Conservation (phyloP, 495 filamentous ascomycete species). For the Hypomontagnella monticulosa region DNA sequence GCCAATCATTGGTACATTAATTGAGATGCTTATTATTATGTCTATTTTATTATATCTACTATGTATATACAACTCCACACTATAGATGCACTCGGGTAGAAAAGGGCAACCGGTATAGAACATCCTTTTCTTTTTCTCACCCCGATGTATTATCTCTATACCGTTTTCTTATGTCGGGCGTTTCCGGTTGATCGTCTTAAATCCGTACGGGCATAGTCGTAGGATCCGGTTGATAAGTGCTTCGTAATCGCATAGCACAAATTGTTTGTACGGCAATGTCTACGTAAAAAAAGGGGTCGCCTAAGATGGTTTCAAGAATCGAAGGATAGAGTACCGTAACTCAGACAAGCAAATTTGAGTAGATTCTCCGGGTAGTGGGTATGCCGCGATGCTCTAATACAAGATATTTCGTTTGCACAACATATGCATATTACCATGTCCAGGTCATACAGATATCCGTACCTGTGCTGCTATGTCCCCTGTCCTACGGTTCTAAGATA, state of each 20-base stretch:
- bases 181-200: slow-evolving; percentile 28
- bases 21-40: background rate
- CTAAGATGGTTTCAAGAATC: background rate
- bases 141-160: background rate
- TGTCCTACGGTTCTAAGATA: background rate
- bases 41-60: background rate
- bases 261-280: slow-evolving; percentile 3
- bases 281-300: background rate
- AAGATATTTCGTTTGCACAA: too few relatives aligned
- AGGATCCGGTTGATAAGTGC: slow-evolving; percentile 31
- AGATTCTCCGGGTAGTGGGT: too few relatives aligned
- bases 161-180: slow-evolving; percentile 15
- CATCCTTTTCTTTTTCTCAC: background rate
- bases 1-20: too few relatives aligned
- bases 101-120: background rate
- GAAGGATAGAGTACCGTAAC: background rate
- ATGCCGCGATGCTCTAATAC: too few relatives aligned
- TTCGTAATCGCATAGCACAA: slow-evolving; percentile 20
- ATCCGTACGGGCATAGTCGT: slow-evolving; percentile 2
- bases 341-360: too few relatives aligned
- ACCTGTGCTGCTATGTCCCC: too few relatives aligned
- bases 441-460: too few relatives aligned
- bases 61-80: background rate
- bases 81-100: slow-evolving; percentile 3
- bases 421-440: too few relatives aligned